A percentile compares a stretch with the other conserved stretches of the same genome.
phyloP scores from a whole-genome alignment of 2,329 filamentous ascomycete genomes.

The Ceratocystis albifundus region DNA sequence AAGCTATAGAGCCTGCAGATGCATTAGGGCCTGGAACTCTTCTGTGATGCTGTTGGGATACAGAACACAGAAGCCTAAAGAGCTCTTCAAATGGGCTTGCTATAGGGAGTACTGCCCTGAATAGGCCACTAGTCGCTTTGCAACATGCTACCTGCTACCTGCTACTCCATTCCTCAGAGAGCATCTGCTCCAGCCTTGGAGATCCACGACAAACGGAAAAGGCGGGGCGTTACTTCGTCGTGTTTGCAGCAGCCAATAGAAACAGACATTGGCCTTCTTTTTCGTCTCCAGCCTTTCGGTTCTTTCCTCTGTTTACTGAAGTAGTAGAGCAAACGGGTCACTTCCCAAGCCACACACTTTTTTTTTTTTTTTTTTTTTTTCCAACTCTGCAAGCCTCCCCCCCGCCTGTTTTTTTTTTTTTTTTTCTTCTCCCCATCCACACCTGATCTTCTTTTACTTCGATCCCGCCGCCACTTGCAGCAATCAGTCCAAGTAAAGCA shows the following conservation, averaged over 20 bases:
- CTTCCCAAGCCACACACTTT: slow-evolving; percentile 7
- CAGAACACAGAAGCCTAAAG: neutral
- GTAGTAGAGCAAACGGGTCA: neutral
- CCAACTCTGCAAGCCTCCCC: no score
- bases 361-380: slow-evolving; percentile 7
- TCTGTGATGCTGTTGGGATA: neutral
- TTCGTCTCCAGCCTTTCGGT: neutral
- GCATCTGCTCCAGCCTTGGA: neutral
- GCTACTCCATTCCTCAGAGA: neutral
- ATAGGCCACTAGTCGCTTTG: neutral
- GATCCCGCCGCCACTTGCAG: slow-evolving; percentile 1
- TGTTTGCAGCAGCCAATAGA: slow-evolving; percentile 2
- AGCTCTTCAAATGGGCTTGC: neutral
- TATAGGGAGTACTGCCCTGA: neutral
- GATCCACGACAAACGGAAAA: slow-evolving; percentile 1
- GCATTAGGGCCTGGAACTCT: neutral
- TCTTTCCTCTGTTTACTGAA: neutral
- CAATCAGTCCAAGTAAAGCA: neutral
- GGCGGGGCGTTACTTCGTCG: neutral
- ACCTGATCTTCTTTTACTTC: neutral
- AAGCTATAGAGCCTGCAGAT: neutral
- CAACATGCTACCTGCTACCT: neutral
- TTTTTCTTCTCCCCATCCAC: neutral
- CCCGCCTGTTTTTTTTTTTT: no score
- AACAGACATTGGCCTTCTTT: neutral